These are phyloP conservation scores for Silene conica DNA, from an alignment of 148 eudicot genomes.

Conservation along the genomic window DNA sequence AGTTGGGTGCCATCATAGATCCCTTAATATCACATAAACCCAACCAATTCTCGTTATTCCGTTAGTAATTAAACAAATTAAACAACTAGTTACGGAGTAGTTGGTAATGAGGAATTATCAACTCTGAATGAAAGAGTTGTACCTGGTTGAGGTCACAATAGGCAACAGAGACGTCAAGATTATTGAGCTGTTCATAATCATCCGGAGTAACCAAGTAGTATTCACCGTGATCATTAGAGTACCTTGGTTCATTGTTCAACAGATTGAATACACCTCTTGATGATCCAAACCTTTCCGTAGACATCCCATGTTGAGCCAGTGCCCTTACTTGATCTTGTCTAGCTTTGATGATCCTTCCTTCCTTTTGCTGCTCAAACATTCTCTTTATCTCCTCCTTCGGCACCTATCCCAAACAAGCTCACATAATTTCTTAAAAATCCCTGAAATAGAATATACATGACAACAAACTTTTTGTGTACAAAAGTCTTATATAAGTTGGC, in stretches of 20 bases:
- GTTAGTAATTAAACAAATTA: too few species aligned
- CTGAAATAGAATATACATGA: too few species aligned
- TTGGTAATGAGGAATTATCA: too few species aligned
- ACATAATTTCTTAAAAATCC: not conserved
- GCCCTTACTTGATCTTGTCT: slow-evolving; percentile 23
- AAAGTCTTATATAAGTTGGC: too few species aligned
- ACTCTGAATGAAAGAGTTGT: not conserved
- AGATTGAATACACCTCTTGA: slow-evolving; percentile 17
- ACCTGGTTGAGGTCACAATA: slow-evolving; percentile 25
- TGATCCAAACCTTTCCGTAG: slow-evolving; percentile 12
- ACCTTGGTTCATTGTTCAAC: slow-evolving; percentile 10
- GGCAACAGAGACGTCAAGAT: slow-evolving; percentile 26
- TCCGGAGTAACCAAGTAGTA: slow-evolving; percentile 19
- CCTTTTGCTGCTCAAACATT: slow-evolving; percentile 22
- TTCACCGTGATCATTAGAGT: slow-evolving; percentile 26
- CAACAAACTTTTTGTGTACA: too few species aligned
- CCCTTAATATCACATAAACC: slow-evolving; percentile 13
- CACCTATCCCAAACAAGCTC: slow-evolving; percentile 4
- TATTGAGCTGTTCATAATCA: slow-evolving; percentile 19
- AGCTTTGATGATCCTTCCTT: slow-evolving; percentile 29
- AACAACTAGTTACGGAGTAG: too few species aligned
- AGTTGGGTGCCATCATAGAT: slow-evolving; percentile 30
- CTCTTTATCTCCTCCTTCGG: slow-evolving; percentile 20
- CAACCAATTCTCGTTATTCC: too few species aligned
- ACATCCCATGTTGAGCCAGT: slow-evolving; percentile 19